Evolutionary conservation across 768 basidiomycete genomes (phyloP), one percentile per base, ranked within the genome.

Genomic region (Hygrocybe punicea): DNA sequence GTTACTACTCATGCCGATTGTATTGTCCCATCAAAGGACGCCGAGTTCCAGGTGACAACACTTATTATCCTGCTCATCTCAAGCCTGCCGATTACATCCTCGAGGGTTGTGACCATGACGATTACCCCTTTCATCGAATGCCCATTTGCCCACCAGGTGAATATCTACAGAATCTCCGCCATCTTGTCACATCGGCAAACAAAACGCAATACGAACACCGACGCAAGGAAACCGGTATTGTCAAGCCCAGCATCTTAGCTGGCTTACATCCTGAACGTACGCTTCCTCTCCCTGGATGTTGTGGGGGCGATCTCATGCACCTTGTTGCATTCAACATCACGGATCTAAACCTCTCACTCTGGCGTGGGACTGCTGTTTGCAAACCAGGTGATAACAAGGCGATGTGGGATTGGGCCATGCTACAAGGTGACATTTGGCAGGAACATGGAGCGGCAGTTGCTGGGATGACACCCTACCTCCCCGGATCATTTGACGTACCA

Each of bases 271-370:
- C 61, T 58, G 64, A 0, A 63, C 71, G 23, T 70, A 66, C 25
- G 73, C 70, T 0, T 81, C 79, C 50, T 63, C 66, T 0, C 36
- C 72, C 46, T n/a, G 46, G 46, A 3, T 47, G 46, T 47, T 47
- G 13, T 47, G 46, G 6, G 29, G 4, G 14, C 1, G 78, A 82
- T 57, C 16, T 71, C 0, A 82, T 82, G 78, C 76, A 80, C 56
- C 63, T 76, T 0, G n/a, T 64, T 4, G 57, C 56, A 6, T 56
- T 76, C 50, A 70, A 69, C 17, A 66, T 80, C 51, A 69, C 73
- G 2, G 76, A 78, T 13, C 65, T 80, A 1, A 3, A 33, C 13
- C 16, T 36, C 17, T 5, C 8, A 4, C 33, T 51, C 6, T 36
- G 25, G 25, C 63, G 61, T 11, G 73, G 69, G 0, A 69, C 65